These are phyloP conservation scores for Rhodotorula babjevae DNA, from an alignment of 768 basidiomycete genomes.

Conservation along the genomic window DNA sequence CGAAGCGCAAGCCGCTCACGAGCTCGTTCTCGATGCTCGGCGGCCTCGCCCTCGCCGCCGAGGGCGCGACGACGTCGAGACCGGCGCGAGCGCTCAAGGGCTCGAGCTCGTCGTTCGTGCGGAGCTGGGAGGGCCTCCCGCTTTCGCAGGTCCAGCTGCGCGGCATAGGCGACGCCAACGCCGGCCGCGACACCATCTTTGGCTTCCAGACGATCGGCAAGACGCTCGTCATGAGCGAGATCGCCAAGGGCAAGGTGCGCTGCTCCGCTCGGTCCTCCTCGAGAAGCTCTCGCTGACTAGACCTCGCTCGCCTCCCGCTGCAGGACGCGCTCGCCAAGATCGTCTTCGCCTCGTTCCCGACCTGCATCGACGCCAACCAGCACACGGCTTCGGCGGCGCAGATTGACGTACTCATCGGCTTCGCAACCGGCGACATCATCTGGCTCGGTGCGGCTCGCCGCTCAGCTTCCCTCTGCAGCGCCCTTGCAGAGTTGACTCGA, in stretches of 20 bases:
- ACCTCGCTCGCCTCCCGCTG: not conserved
- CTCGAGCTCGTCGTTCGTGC: conserved; percentile 65
- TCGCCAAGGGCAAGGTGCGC: conserved; percentile 28
- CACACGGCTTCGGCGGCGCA: conserved; percentile 71
- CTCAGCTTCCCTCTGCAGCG: too few relatives aligned
- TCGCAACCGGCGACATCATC: conserved; percentile 86
- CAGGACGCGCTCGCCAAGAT: conserved; percentile 83
- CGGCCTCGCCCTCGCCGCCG: not conserved
- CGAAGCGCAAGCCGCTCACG: conserved; percentile 27
- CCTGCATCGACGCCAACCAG: conserved; percentile 82
- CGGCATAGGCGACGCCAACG: conserved; percentile 21
- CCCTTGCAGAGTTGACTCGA: too few relatives aligned
- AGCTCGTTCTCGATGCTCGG: conserved; percentile 35
- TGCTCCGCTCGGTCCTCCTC: not conserved
- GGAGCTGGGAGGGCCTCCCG: conserved; percentile 41
- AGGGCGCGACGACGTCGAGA: conserved; percentile 3
- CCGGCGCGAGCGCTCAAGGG: conserved; percentile 54
- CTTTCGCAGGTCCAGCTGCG: conserved; percentile 18
- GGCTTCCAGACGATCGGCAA: conserved; percentile 34
- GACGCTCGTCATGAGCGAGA: conserved; percentile 24
- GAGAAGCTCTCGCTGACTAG: not conserved
- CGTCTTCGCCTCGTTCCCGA: conserved; percentile 78
- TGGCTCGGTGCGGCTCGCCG: conserved; percentile 79
- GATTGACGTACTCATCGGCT: conserved; percentile 85
- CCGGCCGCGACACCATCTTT: conserved; percentile 26